Evolutionary conservation across 208 protist genomes (phyloP), one percentile per base, ranked within the genome.

Genomic region (Wallacemonas sp.): DNA sequence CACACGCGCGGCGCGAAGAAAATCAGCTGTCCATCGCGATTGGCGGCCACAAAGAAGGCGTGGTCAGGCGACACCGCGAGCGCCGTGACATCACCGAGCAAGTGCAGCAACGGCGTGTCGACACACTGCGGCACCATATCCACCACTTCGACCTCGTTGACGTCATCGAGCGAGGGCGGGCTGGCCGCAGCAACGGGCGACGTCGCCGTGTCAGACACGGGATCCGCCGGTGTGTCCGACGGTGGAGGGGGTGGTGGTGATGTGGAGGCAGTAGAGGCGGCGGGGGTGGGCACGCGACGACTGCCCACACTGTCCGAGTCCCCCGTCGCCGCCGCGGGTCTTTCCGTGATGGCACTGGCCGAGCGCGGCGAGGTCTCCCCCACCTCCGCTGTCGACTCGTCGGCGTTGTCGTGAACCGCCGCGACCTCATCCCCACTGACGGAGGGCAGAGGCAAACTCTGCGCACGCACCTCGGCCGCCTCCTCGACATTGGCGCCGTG

Each of bases 1-100:
- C n/a, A n/a, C n/a, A 48, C 42, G 26, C 48, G 68, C 36, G 70
- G 70, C 0, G 74, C 57, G 4, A 81, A 22, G 28, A 81, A 26
- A n/a, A 81, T 62, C 4, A 70, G 7, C 10, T 72, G 36, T 8
- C 75, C 75, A 36, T 66, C 32, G n/a, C 61, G 23, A 23, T 46
- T 50, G 22, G 65, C 70, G 2, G 65, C 65, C 4, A 81, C 25
- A 45, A 75, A 81, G 36, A 81, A 81, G 32, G 65, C 65, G 66
- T 81, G 75, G n/a, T 64, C 50, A n/a, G 75, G 75, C 28, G 70
- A 77, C 0, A 76, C 28, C 23, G 70, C 59, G 16, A 72, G 22
- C 18, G 70, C 59, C 25, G 49, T 68, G 31, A 65, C 23, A 26
- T 50, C 1, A 8, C 50, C 38, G 14, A 68, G 48, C 18, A 70